Evolutionary conservation across 495 filamentous ascomycete species (phyloP), one percentile per base, ranked within the genome.

Genomic region (Xylaria curta): DNA sequence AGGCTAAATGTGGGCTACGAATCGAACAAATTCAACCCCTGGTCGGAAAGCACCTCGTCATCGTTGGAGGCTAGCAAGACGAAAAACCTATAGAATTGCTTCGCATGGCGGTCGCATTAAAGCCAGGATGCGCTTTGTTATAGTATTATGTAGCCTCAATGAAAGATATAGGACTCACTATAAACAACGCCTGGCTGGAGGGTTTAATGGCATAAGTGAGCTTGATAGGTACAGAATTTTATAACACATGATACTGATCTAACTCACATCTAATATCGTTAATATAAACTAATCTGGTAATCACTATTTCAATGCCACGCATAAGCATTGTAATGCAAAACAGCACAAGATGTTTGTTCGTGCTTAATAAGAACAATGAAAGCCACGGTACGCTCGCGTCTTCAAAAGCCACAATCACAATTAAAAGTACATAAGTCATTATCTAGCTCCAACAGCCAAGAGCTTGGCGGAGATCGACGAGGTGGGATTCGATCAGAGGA

Each of bases 1-100:
- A 64, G 61, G 61, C 61, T 64, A 64, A 64, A 64, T 64, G 42
- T 64, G 42, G 42, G 36, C 13, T 47, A 64, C 42, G 42, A 47
- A 28, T 64, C 31, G 8, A 38, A 38, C 9, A 6, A 13, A 4
- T 38, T 13, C 17, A 38, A 2, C 15, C 28, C 6, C 19, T 36
- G 33, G 21, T 59, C 15, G 0, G 15, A 38, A 33, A 33, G 19
- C 15, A 38, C n/a, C 33, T 38, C 7, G 56, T 33, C 19, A 10
- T 59, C 28, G 10, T n/a, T 8, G n/a, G 26, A 58, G 28, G 1
- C 12, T 8, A 53, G 10, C 26, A 28, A 28, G 24, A 24, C 38
- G 13, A 24, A n/a, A 12, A 12, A 4, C 5, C 0, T 17, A 1
- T 28, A 28, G 5, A 17, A n/a, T 59, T 36, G 6, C 2, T 59